Percentiles rank a stretch among this genome's conserved stretches.
phyloP scores from a whole-genome alignment of 306 rosid genomes.

The Biancaea sappan region DNA sequence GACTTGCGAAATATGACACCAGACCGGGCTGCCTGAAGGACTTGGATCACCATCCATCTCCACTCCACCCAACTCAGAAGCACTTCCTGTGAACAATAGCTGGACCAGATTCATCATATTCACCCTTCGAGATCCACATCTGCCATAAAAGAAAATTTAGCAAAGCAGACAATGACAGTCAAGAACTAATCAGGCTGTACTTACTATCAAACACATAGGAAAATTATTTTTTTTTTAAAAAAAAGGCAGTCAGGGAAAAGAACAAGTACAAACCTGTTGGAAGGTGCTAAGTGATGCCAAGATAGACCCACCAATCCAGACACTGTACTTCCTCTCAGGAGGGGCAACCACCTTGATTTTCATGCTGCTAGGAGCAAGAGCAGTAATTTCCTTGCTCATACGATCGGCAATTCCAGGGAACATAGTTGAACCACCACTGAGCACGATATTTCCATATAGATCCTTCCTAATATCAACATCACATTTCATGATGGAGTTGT shows the following conservation, averaged over 20 bases:
- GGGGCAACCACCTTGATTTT: conserved; percentile 83
- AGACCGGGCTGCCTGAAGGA: conserved; percentile 33
- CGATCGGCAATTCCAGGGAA: conserved; percentile 79
- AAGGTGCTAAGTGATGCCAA: conserved; percentile 80
- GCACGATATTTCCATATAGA: conserved; percentile 72
- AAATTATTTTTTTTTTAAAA: too few species aligned
- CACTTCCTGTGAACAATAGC: conserved; percentile 78
- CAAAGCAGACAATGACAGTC: not conserved
- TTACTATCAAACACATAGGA: not conserved
- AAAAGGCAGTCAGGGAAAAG: not conserved
- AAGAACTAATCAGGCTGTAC: not conserved
- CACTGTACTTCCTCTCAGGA: conserved; percentile 79
- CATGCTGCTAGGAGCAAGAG: conserved; percentile 86
- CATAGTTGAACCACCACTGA: conserved; percentile 79
- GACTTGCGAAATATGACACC: conserved; percentile 44
- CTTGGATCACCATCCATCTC: conserved; percentile 36
- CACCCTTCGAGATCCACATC: conserved; percentile 85
- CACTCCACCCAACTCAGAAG: conserved; percentile 49
- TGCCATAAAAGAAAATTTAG: conserved; percentile 39
- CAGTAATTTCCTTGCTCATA: conserved; percentile 80
- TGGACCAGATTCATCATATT: conserved; percentile 79
- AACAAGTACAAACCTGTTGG: conserved; percentile 54
- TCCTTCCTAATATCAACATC: conserved; percentile 82
- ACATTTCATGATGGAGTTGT: conserved; percentile 80
- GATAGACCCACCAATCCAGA: conserved; percentile 84